Evolutionary conservation across 257 asterid species (phyloP).

Genomic region (Solanum neorickii): DNA sequence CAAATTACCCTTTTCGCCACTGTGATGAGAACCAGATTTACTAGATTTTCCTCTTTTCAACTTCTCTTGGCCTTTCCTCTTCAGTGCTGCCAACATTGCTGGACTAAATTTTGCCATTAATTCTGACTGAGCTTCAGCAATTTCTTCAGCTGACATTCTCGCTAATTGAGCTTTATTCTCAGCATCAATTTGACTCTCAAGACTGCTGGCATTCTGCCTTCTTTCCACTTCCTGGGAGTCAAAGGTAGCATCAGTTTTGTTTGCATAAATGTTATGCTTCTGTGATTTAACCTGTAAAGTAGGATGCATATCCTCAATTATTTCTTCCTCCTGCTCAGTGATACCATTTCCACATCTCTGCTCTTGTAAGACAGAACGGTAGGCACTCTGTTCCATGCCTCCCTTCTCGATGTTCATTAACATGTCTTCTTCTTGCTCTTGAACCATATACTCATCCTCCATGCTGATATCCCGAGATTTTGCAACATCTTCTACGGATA

Average conservation of each 20-base stretch:
- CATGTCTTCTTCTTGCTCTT: constrained; percentile 5
- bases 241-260: constrained; percentile 15
- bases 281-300: constrained; percentile 12
- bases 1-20: constrained; percentile 18
- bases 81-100: constrained; percentile 40
- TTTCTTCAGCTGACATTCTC: constrained; percentile 67
- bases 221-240: constrained; percentile 19
- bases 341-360: background rate
- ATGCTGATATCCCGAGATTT: constrained; percentile 2
- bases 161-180: constrained; percentile 60
- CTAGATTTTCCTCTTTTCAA: constrained; percentile 40
- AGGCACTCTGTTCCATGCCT: background rate
- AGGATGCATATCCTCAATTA: constrained; percentile 1
- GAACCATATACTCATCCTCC: constrained; percentile 4
- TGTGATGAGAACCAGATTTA: constrained; percentile 12
- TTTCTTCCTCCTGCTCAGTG: background rate
- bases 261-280: constrained; percentile 2
- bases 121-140: constrained; percentile 81
- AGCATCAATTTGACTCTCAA: constrained; percentile 71
- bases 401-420: constrained; percentile 7
- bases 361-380: background rate
- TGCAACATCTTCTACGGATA: constrained; percentile 2
- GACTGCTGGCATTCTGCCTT: constrained; percentile 9
- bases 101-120: constrained; percentile 64
- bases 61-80: constrained; percentile 48